These are phyloP conservation scores for Westerdykella sp. DNA, from an alignment of 2,329 filamentous ascomycete genomes.

Conservation along the genomic window DNA sequence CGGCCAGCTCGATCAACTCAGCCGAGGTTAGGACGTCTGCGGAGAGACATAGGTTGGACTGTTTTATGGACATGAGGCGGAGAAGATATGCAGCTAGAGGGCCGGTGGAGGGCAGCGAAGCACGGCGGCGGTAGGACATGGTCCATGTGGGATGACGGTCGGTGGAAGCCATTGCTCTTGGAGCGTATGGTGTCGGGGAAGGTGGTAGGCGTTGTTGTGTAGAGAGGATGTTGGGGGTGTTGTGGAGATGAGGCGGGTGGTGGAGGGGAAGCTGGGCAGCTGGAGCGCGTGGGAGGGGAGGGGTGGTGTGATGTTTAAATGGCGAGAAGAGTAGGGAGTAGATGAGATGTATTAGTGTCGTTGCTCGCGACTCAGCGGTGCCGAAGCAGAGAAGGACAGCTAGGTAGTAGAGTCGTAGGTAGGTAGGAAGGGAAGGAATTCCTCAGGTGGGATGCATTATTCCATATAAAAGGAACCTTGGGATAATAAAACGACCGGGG, in stretches of 20 bases:
- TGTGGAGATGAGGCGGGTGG: background rate
- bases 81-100: slow-evolving; percentile 46
- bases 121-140: slow-evolving; percentile 42
- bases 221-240: background rate
- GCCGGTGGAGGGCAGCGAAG: slow-evolving; percentile 37
- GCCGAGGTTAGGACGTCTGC: slow-evolving; percentile 53
- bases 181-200: too few relatives aligned
- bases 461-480: too few relatives aligned
- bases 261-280: background rate
- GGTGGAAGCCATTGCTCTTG: background rate
- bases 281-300: background rate
- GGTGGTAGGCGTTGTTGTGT: background rate
- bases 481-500: too few relatives aligned
- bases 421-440: too few relatives aligned
- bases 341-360: too few relatives aligned
- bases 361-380: too few relatives aligned
- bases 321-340: background rate
- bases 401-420: too few relatives aligned
- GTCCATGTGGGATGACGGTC: slow-evolving; percentile 29
- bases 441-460: too few relatives aligned
- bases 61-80: slow-evolving; percentile 45
- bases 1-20: slow-evolving; percentile 50
- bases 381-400: too few relatives aligned
- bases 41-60: slow-evolving; percentile 50
- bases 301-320: background rate